Evolutionary conservation across 2,329 filamentous ascomycete species (phyloP), one percentile per base, ranked within the genome.

Genomic region (Neofusicoccum kwambonambiense): DNA sequence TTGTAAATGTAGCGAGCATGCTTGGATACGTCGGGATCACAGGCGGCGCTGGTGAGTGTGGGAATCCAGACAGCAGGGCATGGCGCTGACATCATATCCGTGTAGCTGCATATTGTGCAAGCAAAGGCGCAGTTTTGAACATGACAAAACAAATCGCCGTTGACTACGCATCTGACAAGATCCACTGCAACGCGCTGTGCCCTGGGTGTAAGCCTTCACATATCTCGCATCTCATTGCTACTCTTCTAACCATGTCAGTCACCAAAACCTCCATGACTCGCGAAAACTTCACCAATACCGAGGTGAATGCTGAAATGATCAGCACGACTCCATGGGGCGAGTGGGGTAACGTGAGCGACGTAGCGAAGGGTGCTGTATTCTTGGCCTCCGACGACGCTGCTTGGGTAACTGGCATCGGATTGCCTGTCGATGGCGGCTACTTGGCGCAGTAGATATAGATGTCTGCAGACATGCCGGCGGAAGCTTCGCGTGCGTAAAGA

Each of bases 81-180:
- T 31, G 9, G 3, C 19, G 37, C 17, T 41, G 15, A 64, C 67
- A 72, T 8, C 31, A 35, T 19, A 35, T 19, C 19, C 13, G 39
- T 34, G 12, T 22, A 58, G 54, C 54, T 19, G 73, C 74, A 17
- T 84, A 84, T 68, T 80, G 78, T 62, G 78, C 81, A 2, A 78
- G 75, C 50, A 84, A 84, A 68, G 80, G 78, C 4, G 82, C 80
- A 0, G 80, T 82, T 4, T 71, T 79, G 7, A 73, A 78, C 42
- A 73, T 85, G 56, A 83, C 81, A 3, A 80, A 78, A 62, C 75
- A 78, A 57, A 73, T 81, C 13, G 79, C 80, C 2, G 65, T 81
- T 27, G 79, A 81, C 57, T 80, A 80, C 64, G 79, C 77, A 3
- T 70, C 72, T 41, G 69, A 81, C 41, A 70, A 73, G n/a, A 79